Conservation (phyloP, 2,329 filamentous ascomycete genomes). For the Diaporthe aspalathi region DNA sequence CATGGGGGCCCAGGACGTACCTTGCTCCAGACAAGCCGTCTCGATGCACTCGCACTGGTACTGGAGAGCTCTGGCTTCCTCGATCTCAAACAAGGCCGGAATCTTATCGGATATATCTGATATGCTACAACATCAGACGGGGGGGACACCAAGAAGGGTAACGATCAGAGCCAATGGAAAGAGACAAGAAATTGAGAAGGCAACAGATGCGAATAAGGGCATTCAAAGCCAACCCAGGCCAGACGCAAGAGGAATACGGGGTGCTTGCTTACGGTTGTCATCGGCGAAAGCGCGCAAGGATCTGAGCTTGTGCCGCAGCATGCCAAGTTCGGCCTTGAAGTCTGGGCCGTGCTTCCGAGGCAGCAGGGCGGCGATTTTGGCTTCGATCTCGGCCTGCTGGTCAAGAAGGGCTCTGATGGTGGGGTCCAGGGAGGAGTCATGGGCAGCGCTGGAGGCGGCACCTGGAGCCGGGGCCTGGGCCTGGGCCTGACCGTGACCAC, state of each 20-base stretch:
- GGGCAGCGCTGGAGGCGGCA: conserved; percentile 45
- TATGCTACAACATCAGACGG: conserved; percentile 42
- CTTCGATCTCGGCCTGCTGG: conserved; percentile 65
- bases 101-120: conserved; percentile 54
- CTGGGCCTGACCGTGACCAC: conserved; percentile 25
- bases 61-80: conserved; percentile 68
- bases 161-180: background rate
- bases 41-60: conserved; percentile 71
- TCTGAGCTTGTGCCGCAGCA: conserved; percentile 67
- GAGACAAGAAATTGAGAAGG: conserved; percentile 1
- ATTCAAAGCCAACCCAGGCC: conserved; percentile 22
- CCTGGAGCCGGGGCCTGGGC: conserved; percentile 21
- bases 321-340: conserved; percentile 61
- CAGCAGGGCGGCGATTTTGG: conserved; percentile 60
- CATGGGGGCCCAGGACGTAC: conserved; percentile 47
- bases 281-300: conserved; percentile 61
- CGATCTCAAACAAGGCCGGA: conserved; percentile 63
- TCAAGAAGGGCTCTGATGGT: conserved; percentile 60
- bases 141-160: conserved; percentile 24
- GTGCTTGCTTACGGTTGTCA: conserved; percentile 59
- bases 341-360: conserved; percentile 61
- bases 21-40: conserved; percentile 60
- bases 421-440: conserved; percentile 56
- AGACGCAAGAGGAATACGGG: conserved; percentile 29
- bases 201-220: background rate